Evolutionary conservation across 805 yeast genomes (phyloP), one percentile per base, ranked within the genome.

Genomic region (Nakazawaea siamensis): DNA sequence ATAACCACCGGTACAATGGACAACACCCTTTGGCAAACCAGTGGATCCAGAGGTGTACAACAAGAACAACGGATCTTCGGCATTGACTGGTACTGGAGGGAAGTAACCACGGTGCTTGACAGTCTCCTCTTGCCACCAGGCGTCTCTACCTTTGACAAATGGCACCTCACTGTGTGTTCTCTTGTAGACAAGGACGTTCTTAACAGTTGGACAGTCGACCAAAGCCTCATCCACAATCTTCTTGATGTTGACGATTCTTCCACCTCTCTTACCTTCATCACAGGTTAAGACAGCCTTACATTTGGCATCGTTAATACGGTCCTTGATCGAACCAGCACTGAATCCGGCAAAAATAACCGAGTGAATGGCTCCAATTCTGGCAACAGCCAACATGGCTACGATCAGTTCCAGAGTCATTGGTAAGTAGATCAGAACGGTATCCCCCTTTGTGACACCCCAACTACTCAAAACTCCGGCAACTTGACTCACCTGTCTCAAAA

Each of bases 381-480:
- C 83, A 52, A 87, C 79, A 31, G 98, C 98, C 52, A 90, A 68
- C 73, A 90, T 75, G n/a, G 98, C 82, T 38, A 92, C 76, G 42
- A 92, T 67, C 15, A 97, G 96, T 64, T 88, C 95, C 33, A 97
- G 94, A 42, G 88, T 88, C 98, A 92, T 90, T 53, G 98, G 98
- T 56, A 90, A 66, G 62, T 90, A 90, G 40, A 90, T 83, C 33
- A 97, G 97, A 39, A 90, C 97, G 18, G 94, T 83, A 55, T 90
- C 98, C 54, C 98, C 98, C 60, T 85, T 84, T 48, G 70, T 65
- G 47, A 90, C 90, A 38, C 98, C 98, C 73, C 87, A 77, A 39
- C 78, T 70, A 44, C 71, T 65, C 55, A 92, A 71, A 28, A 85
- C 80, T 48, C 82, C 88, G 10, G 97, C 95, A 48, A 87, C 77